phyloP scores from a whole-genome alignment of 257 asterid species.

The Solanum clarkiae region DNA sequence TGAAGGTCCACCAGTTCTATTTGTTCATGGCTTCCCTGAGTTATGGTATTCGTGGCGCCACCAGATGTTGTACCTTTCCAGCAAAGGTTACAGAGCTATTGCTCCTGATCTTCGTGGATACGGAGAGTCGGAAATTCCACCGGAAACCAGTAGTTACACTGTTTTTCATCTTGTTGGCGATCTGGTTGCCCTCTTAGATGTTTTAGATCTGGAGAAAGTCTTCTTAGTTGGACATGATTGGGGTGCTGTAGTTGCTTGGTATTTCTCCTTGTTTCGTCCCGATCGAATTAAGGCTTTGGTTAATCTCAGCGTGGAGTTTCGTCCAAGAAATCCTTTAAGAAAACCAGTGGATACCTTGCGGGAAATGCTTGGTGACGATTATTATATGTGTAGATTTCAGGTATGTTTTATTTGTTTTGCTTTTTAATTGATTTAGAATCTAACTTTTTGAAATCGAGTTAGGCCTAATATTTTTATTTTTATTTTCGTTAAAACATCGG shows the following conservation, averaged over 20 bases:
- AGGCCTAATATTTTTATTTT: no score
- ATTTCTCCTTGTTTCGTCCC: conserved; percentile 55
- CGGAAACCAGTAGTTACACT: conserved; percentile 41
- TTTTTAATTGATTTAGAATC: neutral
- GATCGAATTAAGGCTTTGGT: conserved; percentile 61
- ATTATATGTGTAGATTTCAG: conserved; percentile 80
- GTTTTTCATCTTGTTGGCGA: conserved; percentile 70
- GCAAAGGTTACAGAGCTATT: conserved; percentile 60
- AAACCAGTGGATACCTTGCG: conserved; percentile 55
- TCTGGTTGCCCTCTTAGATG: conserved; percentile 44
- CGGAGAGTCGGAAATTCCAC: conserved; percentile 75
- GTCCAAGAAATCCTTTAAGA: conserved; percentile 47
- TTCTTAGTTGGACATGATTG: conserved; percentile 84
- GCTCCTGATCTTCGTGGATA: conserved; percentile 94
- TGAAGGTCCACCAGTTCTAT: conserved; percentile 49
- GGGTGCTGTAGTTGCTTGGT: conserved; percentile 78
- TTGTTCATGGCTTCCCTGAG: conserved; percentile 90
- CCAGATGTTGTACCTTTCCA: conserved; percentile 55
- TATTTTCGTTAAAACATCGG: no score
- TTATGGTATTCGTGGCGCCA: conserved; percentile 94
- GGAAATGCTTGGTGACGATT: conserved; percentile 57
- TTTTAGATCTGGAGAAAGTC: conserved; percentile 35
- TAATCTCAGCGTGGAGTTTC: conserved; percentile 47
- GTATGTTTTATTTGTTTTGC: neutral
- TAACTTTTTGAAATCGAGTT: no score